These are phyloP conservation scores for Orobanche coerulescens DNA, from an alignment of 257 asterid genomes.

Conservation along the genomic window DNA sequence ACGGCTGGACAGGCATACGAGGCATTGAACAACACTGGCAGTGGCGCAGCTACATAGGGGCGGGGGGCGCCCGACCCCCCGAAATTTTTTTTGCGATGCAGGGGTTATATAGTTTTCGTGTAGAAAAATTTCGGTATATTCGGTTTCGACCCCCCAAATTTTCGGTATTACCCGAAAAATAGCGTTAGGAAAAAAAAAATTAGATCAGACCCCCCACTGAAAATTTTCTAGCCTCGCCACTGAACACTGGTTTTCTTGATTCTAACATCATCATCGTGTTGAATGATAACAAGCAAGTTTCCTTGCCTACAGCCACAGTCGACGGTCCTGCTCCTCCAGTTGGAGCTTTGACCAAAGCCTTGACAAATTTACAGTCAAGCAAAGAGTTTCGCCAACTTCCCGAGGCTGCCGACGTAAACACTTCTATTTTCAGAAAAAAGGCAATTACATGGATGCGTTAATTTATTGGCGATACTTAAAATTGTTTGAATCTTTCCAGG, in stretches of 20 bases:
- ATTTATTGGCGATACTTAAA: not conserved
- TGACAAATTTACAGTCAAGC: slow-evolving; percentile 33
- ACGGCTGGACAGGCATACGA: slow-evolving; percentile 61
- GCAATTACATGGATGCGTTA: no score
- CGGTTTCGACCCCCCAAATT: no score
- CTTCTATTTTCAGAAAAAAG: not conserved
- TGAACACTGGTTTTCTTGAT: slow-evolving; percentile 52
- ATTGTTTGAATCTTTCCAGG: not conserved
- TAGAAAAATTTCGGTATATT: no score
- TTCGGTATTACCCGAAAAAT: no score
- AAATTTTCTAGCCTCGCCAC: no score
- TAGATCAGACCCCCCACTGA: no score
- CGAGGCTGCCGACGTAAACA: slow-evolving; percentile 35
- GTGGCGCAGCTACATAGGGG: no score
- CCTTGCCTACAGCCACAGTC: slow-evolving; percentile 48
- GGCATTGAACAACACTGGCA: slow-evolving; percentile 57
- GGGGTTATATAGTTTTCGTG: no score
- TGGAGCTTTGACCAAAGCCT: slow-evolving; percentile 47
- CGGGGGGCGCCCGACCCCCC: no score
- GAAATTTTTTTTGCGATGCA: no score
- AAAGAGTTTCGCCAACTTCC: slow-evolving; percentile 33
- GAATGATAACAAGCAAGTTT: slow-evolving; percentile 52
- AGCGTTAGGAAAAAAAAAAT: no score
- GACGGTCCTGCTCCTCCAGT: slow-evolving; percentile 61
- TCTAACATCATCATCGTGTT: slow-evolving; percentile 40